phyloP scores from a whole-genome alignment of 2,329 filamentous ascomycete genomes.

The Hypoxylon sp. region DNA sequence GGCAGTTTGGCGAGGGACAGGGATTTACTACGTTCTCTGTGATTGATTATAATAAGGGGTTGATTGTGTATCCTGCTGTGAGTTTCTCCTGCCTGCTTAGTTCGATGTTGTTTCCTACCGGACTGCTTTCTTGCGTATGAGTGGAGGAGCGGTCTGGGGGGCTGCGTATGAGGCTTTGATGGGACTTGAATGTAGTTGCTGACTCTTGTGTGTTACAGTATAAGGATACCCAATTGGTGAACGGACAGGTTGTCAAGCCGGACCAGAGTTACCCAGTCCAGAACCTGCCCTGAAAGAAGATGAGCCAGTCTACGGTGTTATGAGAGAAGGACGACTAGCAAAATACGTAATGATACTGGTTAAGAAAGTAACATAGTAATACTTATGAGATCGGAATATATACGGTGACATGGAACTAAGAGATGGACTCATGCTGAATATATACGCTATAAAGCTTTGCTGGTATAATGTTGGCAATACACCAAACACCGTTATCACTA shows the following conservation, averaged over 20 bases:
- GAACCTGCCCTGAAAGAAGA: conserved; percentile 35
- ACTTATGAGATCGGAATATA: conserved; percentile 9
- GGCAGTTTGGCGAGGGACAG: conserved; percentile 66
- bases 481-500: background rate
- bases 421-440: background rate
- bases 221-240: conserved; percentile 64
- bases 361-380: conserved; percentile 3
- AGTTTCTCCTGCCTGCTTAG: conserved; percentile 7
- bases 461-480: background rate
- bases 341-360: conserved; percentile 5
- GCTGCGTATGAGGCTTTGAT: background rate
- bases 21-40: conserved; percentile 70
- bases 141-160: no score
- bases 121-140: no score
- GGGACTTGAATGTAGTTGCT: conserved; percentile 1
- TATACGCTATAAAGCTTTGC: background rate
- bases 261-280: conserved; percentile 57
- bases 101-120: no score
- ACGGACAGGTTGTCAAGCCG: conserved; percentile 63
- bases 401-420: background rate
- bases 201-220: conserved; percentile 55
- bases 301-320: background rate
- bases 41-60: conserved; percentile 59
- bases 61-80: conserved; percentile 65
- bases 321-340: background rate